Percentiles rank a stretch among this genome's conserved stretches.
These are phyloP conservation scores for Chlorella sp. DNA, from an alignment of 139 green algal species.

Conservation along the genomic window DNA sequence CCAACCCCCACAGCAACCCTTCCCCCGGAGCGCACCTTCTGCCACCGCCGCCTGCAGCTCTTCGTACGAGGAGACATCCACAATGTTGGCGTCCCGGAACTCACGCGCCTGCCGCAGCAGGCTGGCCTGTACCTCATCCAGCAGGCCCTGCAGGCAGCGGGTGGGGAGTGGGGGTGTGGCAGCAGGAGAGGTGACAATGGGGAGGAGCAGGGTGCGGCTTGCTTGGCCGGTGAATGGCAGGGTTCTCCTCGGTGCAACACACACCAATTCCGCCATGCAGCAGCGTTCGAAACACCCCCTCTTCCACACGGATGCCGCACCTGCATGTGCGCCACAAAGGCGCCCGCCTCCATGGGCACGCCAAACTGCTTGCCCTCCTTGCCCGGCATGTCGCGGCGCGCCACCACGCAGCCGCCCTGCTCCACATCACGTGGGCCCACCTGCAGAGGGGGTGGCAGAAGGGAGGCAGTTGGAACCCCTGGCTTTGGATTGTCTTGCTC, in stretches of 20 bases:
- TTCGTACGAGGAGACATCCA: conserved; percentile 93
- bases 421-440: conserved; percentile 88
- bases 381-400: conserved; percentile 84
- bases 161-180: not conserved
- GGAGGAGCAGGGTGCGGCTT: too few relatives aligned
- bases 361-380: conserved; percentile 97
- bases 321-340: conserved; percentile 67
- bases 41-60: conserved; percentile 90
- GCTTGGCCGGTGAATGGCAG: too few relatives aligned
- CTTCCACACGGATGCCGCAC: too few relatives aligned
- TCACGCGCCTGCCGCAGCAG: conserved; percentile 77
- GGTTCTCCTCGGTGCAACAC: too few relatives aligned
- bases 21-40: conserved; percentile 49
- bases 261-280: too few relatives aligned
- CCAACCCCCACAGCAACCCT: too few relatives aligned
- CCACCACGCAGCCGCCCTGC: conserved; percentile 79
- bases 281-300: too few relatives aligned
- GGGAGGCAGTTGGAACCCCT: not conserved
- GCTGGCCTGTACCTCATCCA: conserved; percentile 68
- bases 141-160: conserved; percentile 36
- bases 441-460: not conserved
- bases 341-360: conserved; percentile 73
- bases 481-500: too few relatives aligned
- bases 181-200: too few relatives aligned
- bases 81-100: conserved; percentile 97